A percentile compares a stretch with the other conserved stretches of the same genome.
Conservation (phyloP, 129 eudicot genomes). For the Pittosporum tobira region DNA sequence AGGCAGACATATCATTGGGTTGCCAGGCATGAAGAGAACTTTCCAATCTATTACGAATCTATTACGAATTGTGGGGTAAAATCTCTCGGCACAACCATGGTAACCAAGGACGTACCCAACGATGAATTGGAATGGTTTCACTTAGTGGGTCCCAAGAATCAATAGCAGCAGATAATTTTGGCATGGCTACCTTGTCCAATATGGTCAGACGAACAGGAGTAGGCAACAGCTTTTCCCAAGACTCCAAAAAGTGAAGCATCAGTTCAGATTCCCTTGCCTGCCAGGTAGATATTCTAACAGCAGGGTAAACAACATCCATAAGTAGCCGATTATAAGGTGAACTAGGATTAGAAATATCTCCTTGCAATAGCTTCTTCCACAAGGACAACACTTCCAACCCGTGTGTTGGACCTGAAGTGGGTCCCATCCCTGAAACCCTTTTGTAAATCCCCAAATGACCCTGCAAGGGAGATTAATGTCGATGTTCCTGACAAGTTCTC, state of each 20-base stretch:
- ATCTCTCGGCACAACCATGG: conserved; percentile 65
- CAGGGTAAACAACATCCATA: conserved; percentile 34
- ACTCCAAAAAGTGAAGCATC: conserved; percentile 7
- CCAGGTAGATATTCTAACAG: conserved; percentile 32
- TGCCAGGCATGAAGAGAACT: conserved; percentile 78
- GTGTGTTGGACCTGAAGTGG: conserved; percentile 4
- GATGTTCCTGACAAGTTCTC: conserved; percentile 16
- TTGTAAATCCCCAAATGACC: conserved; percentile 4
- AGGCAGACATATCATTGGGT: conserved; percentile 80
- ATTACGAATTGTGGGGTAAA: conserved; percentile 35
- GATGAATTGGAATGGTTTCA: conserved; percentile 75
- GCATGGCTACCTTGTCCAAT: conserved; percentile 25
- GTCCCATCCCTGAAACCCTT: conserved; percentile 13
- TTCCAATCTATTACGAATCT: conserved; percentile 48
- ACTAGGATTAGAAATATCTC: conserved; percentile 16
- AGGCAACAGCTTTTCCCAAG: conserved; percentile 8
- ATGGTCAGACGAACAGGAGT: conserved; percentile 2
- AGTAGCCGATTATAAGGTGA: conserved; percentile 19
- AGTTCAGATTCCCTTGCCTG: conserved; percentile 23
- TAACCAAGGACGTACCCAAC: conserved; percentile 92
- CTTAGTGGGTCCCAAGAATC: conserved; percentile 78
- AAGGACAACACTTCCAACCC: conserved; percentile 13
- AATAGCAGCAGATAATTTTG: conserved; percentile 63
- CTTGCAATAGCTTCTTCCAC: conserved; percentile 25
- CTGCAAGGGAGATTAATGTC: conserved; percentile 8